Percentiles rank a stretch among this genome's conserved stretches.
Conservation (phyloP, 495 filamentous ascomycete genomes). For the Aspergillus nidulans region DNA sequence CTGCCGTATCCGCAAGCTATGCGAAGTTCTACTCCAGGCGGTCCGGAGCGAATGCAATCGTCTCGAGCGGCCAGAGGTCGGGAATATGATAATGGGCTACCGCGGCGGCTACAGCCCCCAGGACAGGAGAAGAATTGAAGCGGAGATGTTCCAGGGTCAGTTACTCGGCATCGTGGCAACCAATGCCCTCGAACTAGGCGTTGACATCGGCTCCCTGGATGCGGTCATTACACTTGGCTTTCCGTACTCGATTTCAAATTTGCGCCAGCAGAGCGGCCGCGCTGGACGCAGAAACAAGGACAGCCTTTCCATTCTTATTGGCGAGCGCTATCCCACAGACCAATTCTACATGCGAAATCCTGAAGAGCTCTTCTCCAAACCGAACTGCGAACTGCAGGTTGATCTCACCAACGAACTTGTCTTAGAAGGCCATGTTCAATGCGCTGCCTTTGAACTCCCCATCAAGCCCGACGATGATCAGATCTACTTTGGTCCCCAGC, state of each 20-base stretch:
- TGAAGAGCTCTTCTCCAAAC: slow-evolving; percentile 90
- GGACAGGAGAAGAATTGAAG: slow-evolving; percentile 85
- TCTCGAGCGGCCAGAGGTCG: slow-evolving; percentile 69
- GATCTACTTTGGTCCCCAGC: slow-evolving; percentile 73
- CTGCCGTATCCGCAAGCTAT: slow-evolving; percentile 78
- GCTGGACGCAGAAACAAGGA: slow-evolving; percentile 93
- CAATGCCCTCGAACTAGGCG: slow-evolving; percentile 85
- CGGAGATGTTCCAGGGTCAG: slow-evolving; percentile 95
- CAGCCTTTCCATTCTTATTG: slow-evolving; percentile 84
- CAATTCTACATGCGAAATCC: slow-evolving; percentile 97
- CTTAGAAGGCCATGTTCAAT: slow-evolving; percentile 90
- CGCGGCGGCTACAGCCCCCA: slow-evolving; percentile 94
- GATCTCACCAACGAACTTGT: slow-evolving; percentile 89
- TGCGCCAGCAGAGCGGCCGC: slow-evolving; percentile 91
- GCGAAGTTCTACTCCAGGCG: slow-evolving; percentile 78
- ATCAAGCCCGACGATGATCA: slow-evolving; percentile 72
- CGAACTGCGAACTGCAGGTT: slow-evolving; percentile 82
- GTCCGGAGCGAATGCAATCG: slow-evolving; percentile 70
- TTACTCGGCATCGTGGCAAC: slow-evolving; percentile 92
- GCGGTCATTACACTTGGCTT: slow-evolving; percentile 93
- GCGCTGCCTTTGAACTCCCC: slow-evolving; percentile 92
- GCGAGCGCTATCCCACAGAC: slow-evolving; percentile 88
- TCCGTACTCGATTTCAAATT: slow-evolving; percentile 89
- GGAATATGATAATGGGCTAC: slow-evolving; percentile 86
- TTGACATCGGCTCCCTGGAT: slow-evolving; percentile 94